A percentile compares a stretch with the other conserved stretches of the same genome.
These are phyloP conservation scores for Prunus armeniaca DNA, from an alignment of 306 rosid species.

Conservation along the genomic window DNA sequence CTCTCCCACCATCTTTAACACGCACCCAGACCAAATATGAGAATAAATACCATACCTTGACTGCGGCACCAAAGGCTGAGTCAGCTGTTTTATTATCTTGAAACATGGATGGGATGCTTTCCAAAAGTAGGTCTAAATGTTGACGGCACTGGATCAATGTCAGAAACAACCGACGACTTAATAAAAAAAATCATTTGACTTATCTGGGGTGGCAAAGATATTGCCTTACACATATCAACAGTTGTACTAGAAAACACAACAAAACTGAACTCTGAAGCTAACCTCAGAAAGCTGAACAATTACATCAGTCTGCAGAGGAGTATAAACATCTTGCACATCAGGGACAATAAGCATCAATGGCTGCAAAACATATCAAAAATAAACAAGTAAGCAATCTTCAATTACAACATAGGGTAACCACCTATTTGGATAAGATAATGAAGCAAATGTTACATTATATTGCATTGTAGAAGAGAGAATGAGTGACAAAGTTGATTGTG, in stretches of 20 bases:
- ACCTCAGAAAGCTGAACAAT: conserved; percentile 94
- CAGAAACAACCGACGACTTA: conserved; percentile 20
- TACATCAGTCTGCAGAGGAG: conserved; percentile 90
- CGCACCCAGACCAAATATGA: background rate
- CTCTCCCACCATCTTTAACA: background rate
- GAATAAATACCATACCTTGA: conserved; percentile 53
- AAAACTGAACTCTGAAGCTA: conserved; percentile 17
- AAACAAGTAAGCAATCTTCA: background rate
- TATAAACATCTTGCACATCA: conserved; percentile 94
- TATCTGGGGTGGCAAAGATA: background rate
- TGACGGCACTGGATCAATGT: conserved; percentile 67
- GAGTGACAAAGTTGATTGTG: too few relatives aligned
- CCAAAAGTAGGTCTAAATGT: conserved; percentile 85
- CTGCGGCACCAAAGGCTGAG: conserved; percentile 94
- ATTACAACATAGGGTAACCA: background rate
- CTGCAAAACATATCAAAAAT: conserved; percentile 36
- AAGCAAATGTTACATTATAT: background rate
- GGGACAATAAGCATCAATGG: conserved; percentile 98
- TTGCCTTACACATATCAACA: background rate
- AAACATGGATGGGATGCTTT: conserved; percentile 90
- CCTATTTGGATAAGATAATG: background rate
- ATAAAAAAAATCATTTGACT: background rate
- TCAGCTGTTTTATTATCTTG: conserved; percentile 77
- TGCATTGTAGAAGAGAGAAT: too few relatives aligned
- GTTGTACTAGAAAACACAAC: background rate